phyloP scores from a whole-genome alignment of 495 filamentous ascomycete species.

The Geoglossum glabrum region DNA sequence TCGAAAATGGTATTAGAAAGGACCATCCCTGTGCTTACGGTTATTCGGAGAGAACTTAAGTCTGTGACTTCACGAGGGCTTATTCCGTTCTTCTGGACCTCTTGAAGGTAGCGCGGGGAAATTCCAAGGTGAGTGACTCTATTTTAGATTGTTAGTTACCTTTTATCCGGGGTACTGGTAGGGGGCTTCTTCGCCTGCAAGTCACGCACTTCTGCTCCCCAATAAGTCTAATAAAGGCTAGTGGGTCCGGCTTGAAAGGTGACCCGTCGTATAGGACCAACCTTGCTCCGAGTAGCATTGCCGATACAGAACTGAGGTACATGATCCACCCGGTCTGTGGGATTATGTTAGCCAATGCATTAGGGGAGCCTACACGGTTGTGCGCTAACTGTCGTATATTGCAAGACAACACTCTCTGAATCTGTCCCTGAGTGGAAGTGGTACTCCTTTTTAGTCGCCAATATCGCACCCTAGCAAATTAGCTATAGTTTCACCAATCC shows the following conservation, averaged over 20 bases:
- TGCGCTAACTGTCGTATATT: conserved; percentile 36
- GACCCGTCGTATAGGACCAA: conserved; percentile 57
- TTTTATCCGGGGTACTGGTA: background rate
- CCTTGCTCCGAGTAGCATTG: conserved; percentile 33
- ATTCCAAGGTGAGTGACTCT: conserved; percentile 40
- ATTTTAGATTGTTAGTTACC: conserved; percentile 1
- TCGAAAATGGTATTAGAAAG: conserved; percentile 50
- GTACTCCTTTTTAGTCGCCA: conserved; percentile 40
- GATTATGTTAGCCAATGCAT: conserved; percentile 13
- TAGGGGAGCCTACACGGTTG: conserved; percentile 1
- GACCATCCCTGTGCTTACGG: conserved; percentile 62
- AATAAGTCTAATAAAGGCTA: conserved; percentile 35
- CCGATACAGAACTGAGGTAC: conserved; percentile 40
- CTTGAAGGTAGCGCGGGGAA: conserved; percentile 54
- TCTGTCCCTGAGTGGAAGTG: conserved; percentile 35
- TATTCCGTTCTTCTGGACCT: conserved; percentile 38
- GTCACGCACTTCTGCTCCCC: conserved; percentile 35
- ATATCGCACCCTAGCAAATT: conserved; percentile 23
- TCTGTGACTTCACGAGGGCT: conserved; percentile 39
- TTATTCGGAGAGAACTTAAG: conserved; percentile 33
- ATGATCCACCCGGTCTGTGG: conserved; percentile 59
- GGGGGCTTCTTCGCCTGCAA: conserved; percentile 3
- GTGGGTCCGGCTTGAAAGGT: conserved; percentile 46
- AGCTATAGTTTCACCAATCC: background rate
- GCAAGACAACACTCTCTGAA: conserved; percentile 25